Base-by-base conservation (phyloP, 2,329 filamentous ascomycete species). In the Aspergillus neoniger region DNA sequence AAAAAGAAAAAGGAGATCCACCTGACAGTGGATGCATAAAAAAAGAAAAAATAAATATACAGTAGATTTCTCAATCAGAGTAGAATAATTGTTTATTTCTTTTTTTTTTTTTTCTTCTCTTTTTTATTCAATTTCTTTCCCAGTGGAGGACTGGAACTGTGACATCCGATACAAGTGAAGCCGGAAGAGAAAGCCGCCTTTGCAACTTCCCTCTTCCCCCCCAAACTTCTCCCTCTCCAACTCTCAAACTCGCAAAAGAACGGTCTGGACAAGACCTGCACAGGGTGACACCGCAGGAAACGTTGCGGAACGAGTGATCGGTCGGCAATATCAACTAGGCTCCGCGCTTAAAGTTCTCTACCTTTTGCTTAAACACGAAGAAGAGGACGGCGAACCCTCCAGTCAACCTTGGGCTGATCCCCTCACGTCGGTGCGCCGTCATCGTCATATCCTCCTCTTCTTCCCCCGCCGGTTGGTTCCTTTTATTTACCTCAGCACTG, bases 361-460 rank as follows among this genome's bases (percentile, higher is more conserved):
- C 32, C 7, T 0, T 36, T 36, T 36, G 32, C 32, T 36, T 36
- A 14, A 14, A 36, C 32, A 36, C 32, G 32, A 36, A 36, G 32
- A 36, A 50, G 25, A 28, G 41, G 4, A 21, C 28, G 28, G 10
- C 28, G 10, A 30, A 30, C 28, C 28, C 28, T 30, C 28, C 28
- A 44, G 15, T 44, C 41, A 50, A 30, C 47, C 47, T 50, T 50
- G 47, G 47, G 47, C 48, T 23, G 25, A 32, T 44, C 58, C 58
- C 58, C 57, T 58, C 56, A 57, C 49, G 55, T 61, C 58, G 51
- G 51, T 38, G 43, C 54, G 43, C 32, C 53, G 43, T 57, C 48
- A 47, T 52, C 41, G 17, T 41, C 53, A 30, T 30, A 36, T 36
- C 32, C 32, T 36, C 32, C 32, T 36, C 32, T 14, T 55, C 53